Base-by-base conservation (phyloP, 441 rosid genomes). In the Geranium incanum region DNA sequence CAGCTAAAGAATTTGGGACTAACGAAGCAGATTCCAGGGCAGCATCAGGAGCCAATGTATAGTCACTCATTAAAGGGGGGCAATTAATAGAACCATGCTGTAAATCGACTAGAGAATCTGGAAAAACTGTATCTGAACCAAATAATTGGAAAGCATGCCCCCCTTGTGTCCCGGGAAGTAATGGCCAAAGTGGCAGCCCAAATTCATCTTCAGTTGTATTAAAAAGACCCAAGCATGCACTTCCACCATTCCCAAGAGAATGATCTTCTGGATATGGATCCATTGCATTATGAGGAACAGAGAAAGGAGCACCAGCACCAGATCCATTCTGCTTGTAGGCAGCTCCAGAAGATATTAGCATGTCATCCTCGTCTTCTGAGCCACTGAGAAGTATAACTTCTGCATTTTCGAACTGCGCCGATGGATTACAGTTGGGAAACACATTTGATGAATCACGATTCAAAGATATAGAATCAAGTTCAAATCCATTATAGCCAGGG, bases 331-430 rank as follows among this genome's bases (percentile, higher is more conserved):
- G 83, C 78, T 76, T 70, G 79, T 82, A 90, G 69, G 75, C 80
- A 76, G 81, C 73, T 70, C 80, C 81, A 55, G 92, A 77, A 69
- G 93, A 78, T 55, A 88, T 77, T 64, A 84, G 68, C 28, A 86
- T 66, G 73, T 89, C 96, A 78, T 84, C 84, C 16, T 87, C 99
- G 1, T 89, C 98, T 74, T 95, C 99, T 21, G 99, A 93, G 83
- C 91, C 99, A 78, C 88, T 91, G 41, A 95, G 94, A 79, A 91
- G 85, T 70, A 95, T 91, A 73, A 95, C 84, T 71, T 86, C 97
- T 38, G 92, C 81, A 76, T 91, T 81, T 62, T 78, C 85, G 23
- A 77, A 76, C 15, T 88, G 86, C 5, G 81, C 89, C 74, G 88
- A 62, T 45, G 81, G 83, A 78, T 82, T 86, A 62, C 76, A 76